phyloP scores from a whole-genome alignment of 2,329 filamentous ascomycete species.

The Xylaria polymorpha region DNA sequence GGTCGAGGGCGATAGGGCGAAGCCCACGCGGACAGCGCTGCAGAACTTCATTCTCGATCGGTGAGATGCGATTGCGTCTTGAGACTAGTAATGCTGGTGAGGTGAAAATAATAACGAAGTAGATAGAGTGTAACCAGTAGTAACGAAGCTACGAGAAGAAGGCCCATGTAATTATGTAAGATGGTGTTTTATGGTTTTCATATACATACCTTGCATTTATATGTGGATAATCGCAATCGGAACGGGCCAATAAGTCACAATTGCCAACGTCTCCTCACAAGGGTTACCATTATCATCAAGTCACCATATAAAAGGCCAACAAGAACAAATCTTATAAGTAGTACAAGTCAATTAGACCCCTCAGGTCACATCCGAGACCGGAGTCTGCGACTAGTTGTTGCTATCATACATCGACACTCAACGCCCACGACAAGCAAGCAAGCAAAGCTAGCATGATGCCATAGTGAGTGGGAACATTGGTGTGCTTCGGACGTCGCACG shows the following conservation, averaged over 20 bases:
- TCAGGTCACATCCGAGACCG: constrained; percentile 12
- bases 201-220: neutral
- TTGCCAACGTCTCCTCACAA: neutral
- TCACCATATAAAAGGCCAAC: neutral
- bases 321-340: neutral
- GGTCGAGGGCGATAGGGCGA: constrained; percentile 51
- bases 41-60: constrained; percentile 38
- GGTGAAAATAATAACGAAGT: too few species aligned
- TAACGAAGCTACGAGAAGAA: neutral
- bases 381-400: constrained; percentile 18
- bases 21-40: constrained; percentile 47
- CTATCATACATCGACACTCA: constrained; percentile 32
- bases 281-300: neutral
- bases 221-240: neutral
- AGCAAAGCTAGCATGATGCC: too few species aligned
- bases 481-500: constrained; percentile 16
- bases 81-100: neutral
- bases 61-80: neutral
- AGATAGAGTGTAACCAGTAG: neutral
- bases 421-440: constrained; percentile 22
- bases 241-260: neutral
- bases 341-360: constrained; percentile 31
- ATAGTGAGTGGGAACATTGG: constrained; percentile 6
- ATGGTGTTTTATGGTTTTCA: neutral
- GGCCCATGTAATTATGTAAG: neutral